Conservation (phyloP, 1,284 basidiomycete species). For the Cutaneotrichosporon daszewskae region DNA sequence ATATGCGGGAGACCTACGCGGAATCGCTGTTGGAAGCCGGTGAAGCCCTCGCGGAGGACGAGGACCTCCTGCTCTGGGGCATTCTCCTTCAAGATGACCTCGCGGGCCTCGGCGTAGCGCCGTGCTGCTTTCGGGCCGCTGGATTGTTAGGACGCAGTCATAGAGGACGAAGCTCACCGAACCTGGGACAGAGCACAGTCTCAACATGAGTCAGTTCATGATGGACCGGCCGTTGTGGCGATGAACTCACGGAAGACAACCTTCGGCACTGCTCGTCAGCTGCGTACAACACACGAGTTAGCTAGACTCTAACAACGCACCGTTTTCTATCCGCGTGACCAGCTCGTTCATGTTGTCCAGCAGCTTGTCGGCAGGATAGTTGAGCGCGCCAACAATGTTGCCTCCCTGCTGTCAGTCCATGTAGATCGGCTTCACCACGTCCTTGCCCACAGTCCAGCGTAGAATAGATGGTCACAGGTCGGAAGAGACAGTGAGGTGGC, state of each 20-base stretch:
- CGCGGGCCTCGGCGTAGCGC: constrained; percentile 44
- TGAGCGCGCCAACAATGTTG: constrained; percentile 43
- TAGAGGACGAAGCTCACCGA: constrained; percentile 22
- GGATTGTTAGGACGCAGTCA: not conserved
- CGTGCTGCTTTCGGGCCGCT: constrained; percentile 47
- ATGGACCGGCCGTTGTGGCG: not conserved
- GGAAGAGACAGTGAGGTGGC: no score
- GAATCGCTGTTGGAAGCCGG: constrained; percentile 42
- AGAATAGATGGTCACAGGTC: no score
- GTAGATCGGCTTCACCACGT: no score
- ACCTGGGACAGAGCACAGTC: constrained; percentile 47
- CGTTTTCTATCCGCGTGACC: constrained; percentile 31
- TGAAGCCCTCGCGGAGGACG: constrained; percentile 46
- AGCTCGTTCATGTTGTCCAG: constrained; percentile 33
- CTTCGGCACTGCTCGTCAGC: constrained; percentile 32
- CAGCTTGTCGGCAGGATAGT: constrained; percentile 41
- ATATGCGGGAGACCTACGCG: constrained; percentile 26
- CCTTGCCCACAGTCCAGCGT: no score
- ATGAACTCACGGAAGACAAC: constrained; percentile 43
- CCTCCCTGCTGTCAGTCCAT: constrained; percentile 39
- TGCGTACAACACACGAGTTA: no score
- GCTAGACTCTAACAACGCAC: no score
- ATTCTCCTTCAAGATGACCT: constrained; percentile 18
- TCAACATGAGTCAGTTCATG: constrained; percentile 6
- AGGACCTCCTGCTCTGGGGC: constrained; percentile 37